Evolutionary conservation across 495 filamentous ascomycete genomes (phyloP).

Genomic region (Letharia lupina): DNA sequence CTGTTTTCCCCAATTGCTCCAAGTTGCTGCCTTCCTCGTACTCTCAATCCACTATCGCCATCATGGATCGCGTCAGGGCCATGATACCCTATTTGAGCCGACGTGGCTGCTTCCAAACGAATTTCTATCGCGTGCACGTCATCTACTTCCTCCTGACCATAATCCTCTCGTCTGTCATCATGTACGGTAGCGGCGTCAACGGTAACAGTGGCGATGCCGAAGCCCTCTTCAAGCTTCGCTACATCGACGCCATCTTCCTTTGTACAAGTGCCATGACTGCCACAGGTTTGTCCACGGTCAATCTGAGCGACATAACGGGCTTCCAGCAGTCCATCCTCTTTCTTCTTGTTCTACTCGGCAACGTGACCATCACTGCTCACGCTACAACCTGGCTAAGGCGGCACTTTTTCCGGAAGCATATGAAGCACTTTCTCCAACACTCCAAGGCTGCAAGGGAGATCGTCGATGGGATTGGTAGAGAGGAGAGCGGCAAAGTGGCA

Average conservation of each 20-base stretch:
- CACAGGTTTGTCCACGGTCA: constrained; percentile 1
- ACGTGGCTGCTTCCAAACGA: not conserved
- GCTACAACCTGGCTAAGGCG: not conserved
- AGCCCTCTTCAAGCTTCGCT: not conserved
- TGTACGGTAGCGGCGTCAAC: constrained; percentile 13
- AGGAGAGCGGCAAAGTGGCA: not conserved
- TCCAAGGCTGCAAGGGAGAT: not conserved
- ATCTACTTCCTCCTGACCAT: constrained; percentile 1
- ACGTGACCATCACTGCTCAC: not conserved
- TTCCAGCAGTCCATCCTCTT: constrained; percentile 5
- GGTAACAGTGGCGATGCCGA: constrained; percentile 7
- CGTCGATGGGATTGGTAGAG: not conserved
- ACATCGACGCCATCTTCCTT: constrained; percentile 7
- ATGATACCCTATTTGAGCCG: not conserved
- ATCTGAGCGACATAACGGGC: not conserved
- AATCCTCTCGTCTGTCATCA: constrained; percentile 10
- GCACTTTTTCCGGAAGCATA: not conserved
- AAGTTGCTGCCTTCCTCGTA: no score
- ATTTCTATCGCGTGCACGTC: constrained; percentile 13
- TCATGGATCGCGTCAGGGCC: no score
- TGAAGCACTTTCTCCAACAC: not conserved
- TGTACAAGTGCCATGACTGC: constrained; percentile 9
- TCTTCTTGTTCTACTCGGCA: not conserved
- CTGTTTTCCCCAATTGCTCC: no score
- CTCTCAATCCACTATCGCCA: no score